phyloP scores from a whole-genome alignment of 2,329 filamentous ascomycete species.

The Apiospora arundinis region DNA sequence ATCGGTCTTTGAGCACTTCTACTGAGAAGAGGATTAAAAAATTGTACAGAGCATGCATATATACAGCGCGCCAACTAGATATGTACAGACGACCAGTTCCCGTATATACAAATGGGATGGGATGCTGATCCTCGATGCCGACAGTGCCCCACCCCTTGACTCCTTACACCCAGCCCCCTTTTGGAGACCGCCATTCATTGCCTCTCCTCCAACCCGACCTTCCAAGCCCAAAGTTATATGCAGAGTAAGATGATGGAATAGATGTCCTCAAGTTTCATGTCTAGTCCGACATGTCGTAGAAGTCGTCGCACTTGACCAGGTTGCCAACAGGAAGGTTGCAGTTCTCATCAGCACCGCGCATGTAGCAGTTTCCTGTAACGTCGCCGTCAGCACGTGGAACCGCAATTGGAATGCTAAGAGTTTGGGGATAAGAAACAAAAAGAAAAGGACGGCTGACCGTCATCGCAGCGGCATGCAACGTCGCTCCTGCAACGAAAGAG shows the following conservation, averaged over 20 bases:
- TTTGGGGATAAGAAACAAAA: no score
- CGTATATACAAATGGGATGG: background rate
- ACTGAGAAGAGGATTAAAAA: no score
- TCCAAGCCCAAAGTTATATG: background rate
- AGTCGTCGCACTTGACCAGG: conserved; percentile 12
- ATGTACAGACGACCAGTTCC: background rate
- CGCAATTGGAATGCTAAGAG: no score
- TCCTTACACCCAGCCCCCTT: no score
- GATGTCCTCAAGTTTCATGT: background rate
- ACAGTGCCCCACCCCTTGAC: background rate
- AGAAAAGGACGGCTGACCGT: background rate
- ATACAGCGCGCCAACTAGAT: background rate
- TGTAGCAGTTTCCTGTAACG: conserved; percentile 12
- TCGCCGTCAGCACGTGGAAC: background rate
- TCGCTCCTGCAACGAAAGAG: background rate
- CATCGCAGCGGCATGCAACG: conserved; percentile 16
- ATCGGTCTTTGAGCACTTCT: no score
- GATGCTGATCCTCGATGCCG: background rate
- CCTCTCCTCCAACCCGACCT: background rate
- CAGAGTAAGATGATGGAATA: background rate
- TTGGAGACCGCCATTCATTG: background rate
- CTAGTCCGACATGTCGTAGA: conserved; percentile 11
- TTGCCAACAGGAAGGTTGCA: conserved; percentile 19
- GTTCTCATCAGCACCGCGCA: conserved; percentile 15
- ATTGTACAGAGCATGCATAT: background rate